phyloP scores from a whole-genome alignment of 345 rosid genomes.

The Brassica rapa region DNA sequence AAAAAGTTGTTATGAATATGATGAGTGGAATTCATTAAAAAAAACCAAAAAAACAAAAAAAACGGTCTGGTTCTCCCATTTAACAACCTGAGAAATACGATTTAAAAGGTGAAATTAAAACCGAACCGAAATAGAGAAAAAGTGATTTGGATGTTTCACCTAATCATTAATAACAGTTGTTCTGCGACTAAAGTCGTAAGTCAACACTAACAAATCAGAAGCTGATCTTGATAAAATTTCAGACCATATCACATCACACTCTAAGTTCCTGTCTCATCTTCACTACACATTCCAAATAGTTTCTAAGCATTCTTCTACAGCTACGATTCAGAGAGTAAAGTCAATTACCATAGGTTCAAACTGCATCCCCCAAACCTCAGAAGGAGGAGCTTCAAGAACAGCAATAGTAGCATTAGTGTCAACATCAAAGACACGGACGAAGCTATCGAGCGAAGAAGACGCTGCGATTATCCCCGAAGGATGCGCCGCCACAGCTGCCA shows the following conservation, averaged over 20 bases:
- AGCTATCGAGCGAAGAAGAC: conserved; percentile 90
- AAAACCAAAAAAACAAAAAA: too few relatives aligned
- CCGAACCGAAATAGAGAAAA: too few relatives aligned
- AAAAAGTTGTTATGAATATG: too few relatives aligned
- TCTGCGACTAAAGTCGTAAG: background rate
- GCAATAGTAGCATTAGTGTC: conserved; percentile 90
- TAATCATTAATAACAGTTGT: too few relatives aligned
- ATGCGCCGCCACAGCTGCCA: conserved; percentile 94
- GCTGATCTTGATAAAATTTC: background rate
- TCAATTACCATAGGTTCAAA: conserved; percentile 76
- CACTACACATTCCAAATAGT: background rate
- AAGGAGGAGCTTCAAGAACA: conserved; percentile 89
- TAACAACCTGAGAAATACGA: too few relatives aligned
- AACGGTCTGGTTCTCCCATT: too few relatives aligned
- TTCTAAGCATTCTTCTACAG: background rate
- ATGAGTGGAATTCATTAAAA: too few relatives aligned
- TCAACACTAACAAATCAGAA: background rate
- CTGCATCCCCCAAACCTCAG: conserved; percentile 97
- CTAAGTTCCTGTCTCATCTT: background rate
- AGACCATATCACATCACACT: background rate
- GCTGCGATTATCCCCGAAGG: conserved; percentile 97
- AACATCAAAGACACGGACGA: conserved; percentile 89
- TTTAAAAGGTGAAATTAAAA: too few relatives aligned
- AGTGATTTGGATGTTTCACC: too few relatives aligned
- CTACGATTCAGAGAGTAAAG: background rate